phyloP scores from a whole-genome alignment of 768 basidiomycete genomes.

The Mycena chlorophos region DNA sequence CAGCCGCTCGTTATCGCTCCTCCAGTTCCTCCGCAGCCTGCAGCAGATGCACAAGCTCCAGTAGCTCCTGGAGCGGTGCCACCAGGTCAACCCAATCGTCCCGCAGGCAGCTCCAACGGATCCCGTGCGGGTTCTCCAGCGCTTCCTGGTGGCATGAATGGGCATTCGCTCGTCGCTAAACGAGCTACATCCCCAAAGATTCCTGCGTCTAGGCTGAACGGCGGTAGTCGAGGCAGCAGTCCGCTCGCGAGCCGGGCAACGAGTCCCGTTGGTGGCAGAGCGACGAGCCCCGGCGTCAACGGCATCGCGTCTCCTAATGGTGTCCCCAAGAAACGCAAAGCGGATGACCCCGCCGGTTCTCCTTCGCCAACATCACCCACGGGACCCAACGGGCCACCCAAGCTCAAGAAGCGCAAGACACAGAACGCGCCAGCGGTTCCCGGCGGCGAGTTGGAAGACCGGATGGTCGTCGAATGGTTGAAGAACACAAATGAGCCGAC shows the following conservation, averaged over 20 bases:
- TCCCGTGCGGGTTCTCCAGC: conserved; percentile 65
- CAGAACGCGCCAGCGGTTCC: conserved; percentile 39
- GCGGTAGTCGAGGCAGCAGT: conserved; percentile 56
- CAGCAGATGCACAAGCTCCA: conserved; percentile 46
- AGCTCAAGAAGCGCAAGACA: conserved; percentile 59
- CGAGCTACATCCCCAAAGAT: conserved; percentile 82
- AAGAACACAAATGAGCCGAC: conserved; percentile 66
- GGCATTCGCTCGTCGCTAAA: conserved; percentile 79
- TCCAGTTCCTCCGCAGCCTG: conserved; percentile 45
- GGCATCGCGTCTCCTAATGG: conserved; percentile 4
- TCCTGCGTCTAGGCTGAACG: conserved; percentile 54
- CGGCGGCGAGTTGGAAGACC: conserved; percentile 59
- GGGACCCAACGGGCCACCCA: conserved; percentile 28
- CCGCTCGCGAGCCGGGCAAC: conserved; percentile 55
- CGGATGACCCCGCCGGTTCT: conserved; percentile 38
- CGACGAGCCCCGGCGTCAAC: conserved; percentile 29
- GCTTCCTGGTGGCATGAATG: conserved; percentile 57
- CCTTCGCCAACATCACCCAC: conserved; percentile 34
- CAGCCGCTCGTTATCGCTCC: conserved; percentile 47
- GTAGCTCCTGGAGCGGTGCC: conserved; percentile 42
- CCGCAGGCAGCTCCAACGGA: conserved; percentile 33
- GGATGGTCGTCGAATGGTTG: conserved; percentile 75
- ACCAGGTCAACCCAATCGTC: conserved; percentile 32
- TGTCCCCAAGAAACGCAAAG: conserved; percentile 40
- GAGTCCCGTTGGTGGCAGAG: conserved; percentile 39